Evolutionary conservation across 768 basidiomycete genomes (phyloP).

Genomic region (Pleurotus giganteus): DNA sequence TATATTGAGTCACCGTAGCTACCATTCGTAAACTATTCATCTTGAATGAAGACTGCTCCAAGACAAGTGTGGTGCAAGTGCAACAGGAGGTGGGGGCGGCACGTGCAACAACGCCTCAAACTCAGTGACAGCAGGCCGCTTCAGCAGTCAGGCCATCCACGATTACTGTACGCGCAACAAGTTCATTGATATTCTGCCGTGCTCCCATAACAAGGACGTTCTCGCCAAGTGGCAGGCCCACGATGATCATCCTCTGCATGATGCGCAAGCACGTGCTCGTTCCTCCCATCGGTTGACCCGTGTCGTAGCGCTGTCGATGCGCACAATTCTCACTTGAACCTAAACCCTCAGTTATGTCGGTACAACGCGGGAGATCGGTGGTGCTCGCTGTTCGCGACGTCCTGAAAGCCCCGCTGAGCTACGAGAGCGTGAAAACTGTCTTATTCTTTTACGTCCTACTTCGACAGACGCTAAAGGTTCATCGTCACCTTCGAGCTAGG

Average conservation of each 20-base stretch:
- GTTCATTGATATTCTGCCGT: not conserved
- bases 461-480: constrained; percentile 47
- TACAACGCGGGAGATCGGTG: not conserved
- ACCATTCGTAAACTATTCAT: constrained; percentile 61
- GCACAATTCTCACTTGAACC: not conserved
- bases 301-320: not conserved
- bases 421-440: constrained; percentile 51
- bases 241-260: not conserved
- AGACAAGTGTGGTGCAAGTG: not conserved
- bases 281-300: constrained; percentile 9
- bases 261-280: not conserved
- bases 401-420: constrained; percentile 16
- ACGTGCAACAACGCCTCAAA: not conserved
- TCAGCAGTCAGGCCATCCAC: not conserved
- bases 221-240: not conserved
- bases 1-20: constrained; percentile 15
- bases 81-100: not conserved
- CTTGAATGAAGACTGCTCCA: not conserved
- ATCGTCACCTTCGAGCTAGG: constrained; percentile 64
- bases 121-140: not conserved
- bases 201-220: not conserved
- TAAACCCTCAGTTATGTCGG: not conserved
- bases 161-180: not conserved
- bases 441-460: constrained; percentile 60
- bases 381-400: constrained; percentile 3